These are phyloP conservation scores for Ogataea allantospora DNA, from an alignment of 805 yeast species.

Conservation along the genomic window DNA sequence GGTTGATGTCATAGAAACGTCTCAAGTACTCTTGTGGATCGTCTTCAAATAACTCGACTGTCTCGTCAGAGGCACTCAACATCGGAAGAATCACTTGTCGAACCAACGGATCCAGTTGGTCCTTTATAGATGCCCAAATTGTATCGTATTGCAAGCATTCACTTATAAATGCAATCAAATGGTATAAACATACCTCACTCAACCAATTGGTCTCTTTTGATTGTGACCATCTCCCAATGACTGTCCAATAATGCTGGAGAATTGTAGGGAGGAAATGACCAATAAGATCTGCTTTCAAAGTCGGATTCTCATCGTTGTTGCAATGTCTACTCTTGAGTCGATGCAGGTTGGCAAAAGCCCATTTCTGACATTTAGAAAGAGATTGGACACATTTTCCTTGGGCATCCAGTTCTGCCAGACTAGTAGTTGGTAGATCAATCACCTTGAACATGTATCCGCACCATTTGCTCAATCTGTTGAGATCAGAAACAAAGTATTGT, in stretches of 20 bases:
- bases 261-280: constrained; percentile 70
- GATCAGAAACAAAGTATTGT: constrained; percentile 47
- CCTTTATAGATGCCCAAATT: constrained; percentile 65
- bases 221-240: constrained; percentile 69
- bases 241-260: constrained; percentile 54
- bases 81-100: constrained; percentile 74
- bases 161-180: constrained; percentile 59
- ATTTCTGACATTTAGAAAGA: constrained; percentile 70
- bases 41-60: constrained; percentile 71
- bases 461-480: constrained; percentile 56
- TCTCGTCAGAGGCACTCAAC: constrained; percentile 64
- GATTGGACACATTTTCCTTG: constrained; percentile 47
- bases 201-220: constrained; percentile 51
- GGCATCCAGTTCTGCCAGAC: constrained; percentile 43
- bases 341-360: constrained; percentile 78
- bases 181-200: constrained; percentile 58
- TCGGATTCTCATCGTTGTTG: constrained; percentile 7
- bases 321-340: constrained; percentile 66
- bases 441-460: constrained; percentile 66
- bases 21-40: constrained; percentile 90
- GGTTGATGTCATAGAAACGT: constrained; percentile 56
- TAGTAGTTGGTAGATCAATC: constrained; percentile 46
- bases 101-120: constrained; percentile 62
- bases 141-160: constrained; percentile 52
- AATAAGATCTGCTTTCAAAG: constrained; percentile 38